phyloP scores from a whole-genome alignment of 164 flowering plant species.

The Taxillus chinensis region DNA sequence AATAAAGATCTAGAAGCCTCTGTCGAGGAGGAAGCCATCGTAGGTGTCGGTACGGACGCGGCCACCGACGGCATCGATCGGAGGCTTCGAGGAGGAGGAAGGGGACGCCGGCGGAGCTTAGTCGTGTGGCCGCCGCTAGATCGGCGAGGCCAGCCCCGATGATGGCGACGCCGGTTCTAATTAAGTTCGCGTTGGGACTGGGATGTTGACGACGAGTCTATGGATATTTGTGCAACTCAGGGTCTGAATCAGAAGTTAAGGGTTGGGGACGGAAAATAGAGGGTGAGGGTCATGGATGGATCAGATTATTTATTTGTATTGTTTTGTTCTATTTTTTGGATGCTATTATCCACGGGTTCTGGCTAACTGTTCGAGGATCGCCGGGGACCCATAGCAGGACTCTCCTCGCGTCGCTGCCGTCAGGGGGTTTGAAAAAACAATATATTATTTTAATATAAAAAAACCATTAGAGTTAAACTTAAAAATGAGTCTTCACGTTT shows the following conservation, averaged over 20 bases:
- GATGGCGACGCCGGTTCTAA: constrained; percentile 45
- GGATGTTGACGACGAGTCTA: constrained; percentile 14
- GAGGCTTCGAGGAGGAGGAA: constrained; percentile 80
- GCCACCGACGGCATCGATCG: constrained; percentile 79
- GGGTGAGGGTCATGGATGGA: constrained; percentile 1
- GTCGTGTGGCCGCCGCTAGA: constrained; percentile 75
- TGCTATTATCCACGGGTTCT: no score
- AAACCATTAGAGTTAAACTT: no score
- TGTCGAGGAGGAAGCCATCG: constrained; percentile 79
- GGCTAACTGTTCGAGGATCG: no score
- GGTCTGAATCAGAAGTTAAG: constrained; percentile 10
- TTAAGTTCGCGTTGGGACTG: constrained; percentile 7
- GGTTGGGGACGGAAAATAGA: constrained; percentile 10
- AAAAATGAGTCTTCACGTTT: no score
- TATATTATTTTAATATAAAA: no score
- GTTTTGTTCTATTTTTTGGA: no score
- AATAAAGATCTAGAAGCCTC: constrained; percentile 95
- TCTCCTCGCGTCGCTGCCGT: no score
- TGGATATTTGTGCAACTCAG: constrained; percentile 9
- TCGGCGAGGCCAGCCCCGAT: constrained; percentile 95
- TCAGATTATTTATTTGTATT: no score
- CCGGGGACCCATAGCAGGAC: no score
- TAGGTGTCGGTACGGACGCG: constrained; percentile 77
- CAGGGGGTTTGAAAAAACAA: no score
- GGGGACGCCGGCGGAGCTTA: constrained; percentile 48